Conservation (phyloP, 2,329 filamentous ascomycete species). For the Aureobasidium melanogenum region DNA sequence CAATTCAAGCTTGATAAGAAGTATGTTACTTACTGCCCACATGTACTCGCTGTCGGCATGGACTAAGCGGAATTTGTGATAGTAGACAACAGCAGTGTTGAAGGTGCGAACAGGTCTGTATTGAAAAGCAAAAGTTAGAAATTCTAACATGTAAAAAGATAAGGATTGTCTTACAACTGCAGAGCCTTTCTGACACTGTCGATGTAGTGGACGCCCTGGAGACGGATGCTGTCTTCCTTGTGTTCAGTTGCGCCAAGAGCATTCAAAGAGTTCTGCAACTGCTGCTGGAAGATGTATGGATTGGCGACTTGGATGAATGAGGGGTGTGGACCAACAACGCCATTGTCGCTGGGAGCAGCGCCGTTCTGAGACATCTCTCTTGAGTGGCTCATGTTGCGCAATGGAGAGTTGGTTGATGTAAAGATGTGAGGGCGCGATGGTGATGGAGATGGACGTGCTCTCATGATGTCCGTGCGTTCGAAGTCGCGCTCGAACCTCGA, state of each 20-base stretch:
- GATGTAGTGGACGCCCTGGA: slow-evolving; percentile 84
- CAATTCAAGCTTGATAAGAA: not conserved
- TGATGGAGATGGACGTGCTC: not conserved
- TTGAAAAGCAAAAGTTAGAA: slow-evolving; percentile 1
- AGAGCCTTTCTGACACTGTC: slow-evolving; percentile 72
- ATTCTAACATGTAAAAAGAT: not conserved
- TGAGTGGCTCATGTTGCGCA: not conserved
- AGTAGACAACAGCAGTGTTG: slow-evolving; percentile 84
- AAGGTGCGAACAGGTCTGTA: slow-evolving; percentile 78
- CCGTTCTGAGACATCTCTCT: slow-evolving; percentile 2
- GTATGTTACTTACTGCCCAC: slow-evolving; percentile 41
- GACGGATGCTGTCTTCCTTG: slow-evolving; percentile 68
- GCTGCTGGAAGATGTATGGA: slow-evolving; percentile 76
- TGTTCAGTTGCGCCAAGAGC: slow-evolving; percentile 59
- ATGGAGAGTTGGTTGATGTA: not conserved
- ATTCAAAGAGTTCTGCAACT: slow-evolving; percentile 63
- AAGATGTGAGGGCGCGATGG: not conserved
- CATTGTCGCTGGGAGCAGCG: not conserved
- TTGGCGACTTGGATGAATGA: slow-evolving; percentile 56
- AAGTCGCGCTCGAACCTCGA: not conserved
- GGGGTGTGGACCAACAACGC: slow-evolving; percentile 43
- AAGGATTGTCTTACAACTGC: slow-evolving; percentile 54
- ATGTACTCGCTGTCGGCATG: slow-evolving; percentile 82
- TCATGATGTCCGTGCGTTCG: not conserved
- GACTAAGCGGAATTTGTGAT: slow-evolving; percentile 82